phyloP scores from a whole-genome alignment of 1,284 basidiomycete genomes.

The Blastosporella zonata region DNA sequence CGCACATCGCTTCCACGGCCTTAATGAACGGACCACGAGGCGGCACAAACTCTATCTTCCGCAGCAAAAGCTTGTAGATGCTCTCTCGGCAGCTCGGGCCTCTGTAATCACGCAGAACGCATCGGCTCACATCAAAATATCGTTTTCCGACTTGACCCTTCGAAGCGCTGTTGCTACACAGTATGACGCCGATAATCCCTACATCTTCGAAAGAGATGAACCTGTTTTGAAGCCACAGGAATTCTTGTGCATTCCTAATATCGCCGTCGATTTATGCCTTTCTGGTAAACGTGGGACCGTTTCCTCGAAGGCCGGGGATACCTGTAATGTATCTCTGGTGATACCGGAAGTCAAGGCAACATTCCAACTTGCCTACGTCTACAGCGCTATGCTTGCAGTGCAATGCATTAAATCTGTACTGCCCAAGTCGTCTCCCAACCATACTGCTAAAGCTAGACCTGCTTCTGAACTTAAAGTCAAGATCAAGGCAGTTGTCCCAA shows the following conservation, averaged over 20 bases:
- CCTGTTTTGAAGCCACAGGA: slow-evolving; percentile 41
- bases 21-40: slow-evolving; percentile 41
- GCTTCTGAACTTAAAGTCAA: slow-evolving; percentile 23
- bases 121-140: slow-evolving; percentile 40
- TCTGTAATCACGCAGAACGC: slow-evolving; percentile 29
- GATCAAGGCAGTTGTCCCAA: slow-evolving; percentile 35
- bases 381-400: slow-evolving; percentile 68
- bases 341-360: slow-evolving; percentile 42
- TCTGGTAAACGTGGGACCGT: slow-evolving; percentile 30
- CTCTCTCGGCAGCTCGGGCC: slow-evolving; percentile 45
- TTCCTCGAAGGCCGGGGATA: slow-evolving; percentile 26
- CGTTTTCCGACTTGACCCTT: slow-evolving; percentile 46
- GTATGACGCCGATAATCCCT: slow-evolving; percentile 62
- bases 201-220: slow-evolving; percentile 50
- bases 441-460: slow-evolving; percentile 9
- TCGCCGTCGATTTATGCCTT: slow-evolving; percentile 37
- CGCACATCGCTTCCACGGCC: slow-evolving; percentile 37
- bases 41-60: slow-evolving; percentile 53
- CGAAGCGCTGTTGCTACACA: slow-evolving; percentile 61
- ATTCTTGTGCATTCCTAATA: slow-evolving; percentile 44
- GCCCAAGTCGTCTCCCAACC: slow-evolving; percentile 25
- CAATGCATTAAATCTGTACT: slow-evolving; percentile 50
- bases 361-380: slow-evolving; percentile 70
- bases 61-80: slow-evolving; percentile 60
- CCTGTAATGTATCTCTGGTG: slow-evolving; percentile 37